Base-by-base conservation (phyloP, 2,329 filamentous ascomycete species). In the Fusarium praegraminearum region DNA sequence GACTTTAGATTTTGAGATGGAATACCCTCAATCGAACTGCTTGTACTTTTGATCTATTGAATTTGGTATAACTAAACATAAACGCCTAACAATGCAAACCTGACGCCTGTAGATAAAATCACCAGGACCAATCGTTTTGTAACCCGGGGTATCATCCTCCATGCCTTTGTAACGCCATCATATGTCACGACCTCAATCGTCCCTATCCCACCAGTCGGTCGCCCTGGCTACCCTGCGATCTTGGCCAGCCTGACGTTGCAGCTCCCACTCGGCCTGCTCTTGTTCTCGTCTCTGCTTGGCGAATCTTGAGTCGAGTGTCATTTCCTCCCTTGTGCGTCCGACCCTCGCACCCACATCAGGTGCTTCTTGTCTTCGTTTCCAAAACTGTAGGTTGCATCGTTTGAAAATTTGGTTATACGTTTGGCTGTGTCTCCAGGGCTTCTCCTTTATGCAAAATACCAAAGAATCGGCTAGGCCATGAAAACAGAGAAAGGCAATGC, bases 391-490 rank as follows among this genome's bases (percentile, higher is more conserved):
- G 0, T 70, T 58, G 54, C 64, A 33, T 10, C 62, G 30, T 6
- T 71, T 62, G 24, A 67, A 60, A 4, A 57, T 44, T 28, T 60
- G 50, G 4, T 57, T 57, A n/a, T 76, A 60, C 2, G 59, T 38
- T 18, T 60, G 50, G 1, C 65, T 59, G 20, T 76, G 75, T 10
- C 70, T 70, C 91, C 91, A 94, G 0, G 92, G 92, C 75, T 88
- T 88, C 77, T 95, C 92, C 45, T 91, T 85, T 32, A 86, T 81
- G 32, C 85, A 86, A 78, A 94, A 94, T 24, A 94, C 84, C 57
- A 86, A 78, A 64, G 89, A 89, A 75, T 94, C 90, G 2, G 89
- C 87, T 2, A 88, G 83, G 4, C 91, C 91, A 77, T 93, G 91
- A 36, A 87, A 82, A 47, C 84, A 87, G 33, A 93, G 76, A 72